phyloP scores from a whole-genome alignment of 1,284 basidiomycete species.

The Bothia castanella region DNA sequence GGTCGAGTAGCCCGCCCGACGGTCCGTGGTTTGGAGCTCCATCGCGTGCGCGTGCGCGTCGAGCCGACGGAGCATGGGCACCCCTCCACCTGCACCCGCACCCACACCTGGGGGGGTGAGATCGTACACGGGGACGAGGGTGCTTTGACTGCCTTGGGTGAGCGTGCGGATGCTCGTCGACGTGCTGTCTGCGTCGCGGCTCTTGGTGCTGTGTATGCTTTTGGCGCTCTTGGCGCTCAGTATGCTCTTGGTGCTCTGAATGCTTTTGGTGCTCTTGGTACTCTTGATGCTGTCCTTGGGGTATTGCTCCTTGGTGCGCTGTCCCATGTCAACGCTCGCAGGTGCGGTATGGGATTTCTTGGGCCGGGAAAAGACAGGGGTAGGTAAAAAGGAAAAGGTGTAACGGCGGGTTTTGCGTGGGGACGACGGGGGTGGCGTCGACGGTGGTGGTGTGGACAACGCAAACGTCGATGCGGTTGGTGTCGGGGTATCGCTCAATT shows the following conservation, averaged over 20 bases:
- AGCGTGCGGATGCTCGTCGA: constrained; percentile 26
- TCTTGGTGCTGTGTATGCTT: constrained; percentile 3
- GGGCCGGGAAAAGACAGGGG: constrained; percentile 16
- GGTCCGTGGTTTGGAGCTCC: not conserved
- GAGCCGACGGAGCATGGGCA: constrained; percentile 22
- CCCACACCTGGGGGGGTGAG: no score
- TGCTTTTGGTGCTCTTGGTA: constrained; percentile 1
- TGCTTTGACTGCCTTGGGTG: constrained; percentile 25
- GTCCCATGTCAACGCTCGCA: not conserved
- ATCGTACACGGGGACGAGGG: constrained; percentile 18
- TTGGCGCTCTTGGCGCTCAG: no score
- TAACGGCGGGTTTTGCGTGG: constrained; percentile 18
- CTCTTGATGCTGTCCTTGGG: not conserved
- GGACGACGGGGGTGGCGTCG: not conserved
- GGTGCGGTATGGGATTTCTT: constrained; percentile 15
- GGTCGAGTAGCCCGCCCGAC: no score
- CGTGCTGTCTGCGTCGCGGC: constrained; percentile 19
- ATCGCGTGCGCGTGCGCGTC: constrained; percentile 13
- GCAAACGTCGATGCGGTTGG: no score
- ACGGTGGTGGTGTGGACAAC: no score
- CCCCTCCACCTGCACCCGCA: not conserved
- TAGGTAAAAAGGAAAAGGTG: constrained; percentile 29
- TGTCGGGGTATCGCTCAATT: not conserved
- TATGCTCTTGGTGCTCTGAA: not conserved
- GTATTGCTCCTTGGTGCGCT: not conserved